Evolutionary conservation across 2,329 filamentous ascomycete species (phyloP).

Genomic region (Tolypocladium ovalisporum): DNA sequence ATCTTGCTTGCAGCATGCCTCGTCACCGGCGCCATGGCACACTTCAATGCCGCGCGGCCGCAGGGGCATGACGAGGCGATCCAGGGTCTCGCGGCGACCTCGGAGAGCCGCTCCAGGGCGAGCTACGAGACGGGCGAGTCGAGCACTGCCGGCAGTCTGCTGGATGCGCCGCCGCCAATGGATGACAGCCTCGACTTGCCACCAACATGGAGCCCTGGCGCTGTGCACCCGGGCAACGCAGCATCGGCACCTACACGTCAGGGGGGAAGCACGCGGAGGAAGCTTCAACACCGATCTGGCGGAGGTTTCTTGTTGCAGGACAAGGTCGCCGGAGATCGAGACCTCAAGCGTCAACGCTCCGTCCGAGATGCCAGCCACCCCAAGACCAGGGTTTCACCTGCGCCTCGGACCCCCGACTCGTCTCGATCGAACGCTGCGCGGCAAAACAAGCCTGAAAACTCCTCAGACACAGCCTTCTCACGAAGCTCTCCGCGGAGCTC

Average conservation of each 20-base stretch:
- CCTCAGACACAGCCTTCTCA: background rate
- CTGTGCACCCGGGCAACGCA: background rate
- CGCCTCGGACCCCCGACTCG: conserved; percentile 1
- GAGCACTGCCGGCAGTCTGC: conserved; percentile 15
- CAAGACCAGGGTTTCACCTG: conserved; percentile 9
- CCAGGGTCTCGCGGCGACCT: conserved; percentile 4
- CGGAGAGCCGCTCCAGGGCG: conserved; percentile 4
- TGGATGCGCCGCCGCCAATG: background rate
- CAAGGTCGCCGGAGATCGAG: conserved; percentile 21
- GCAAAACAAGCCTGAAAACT: background rate
- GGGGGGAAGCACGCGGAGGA: conserved; percentile 16
- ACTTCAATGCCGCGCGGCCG: conserved; percentile 8
- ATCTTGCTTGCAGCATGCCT: conserved; percentile 7
- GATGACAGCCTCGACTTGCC: background rate
- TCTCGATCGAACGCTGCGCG: background rate
- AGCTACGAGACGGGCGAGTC: conserved; percentile 35
- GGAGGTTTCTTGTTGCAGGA: conserved; percentile 42
- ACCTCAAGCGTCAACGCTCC: conserved; percentile 17
- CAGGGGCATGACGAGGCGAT: conserved; percentile 2
- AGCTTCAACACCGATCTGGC: conserved; percentile 31
- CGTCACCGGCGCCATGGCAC: conserved; percentile 9
- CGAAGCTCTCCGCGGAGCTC: background rate
- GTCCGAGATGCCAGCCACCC: conserved; percentile 11
- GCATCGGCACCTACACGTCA: conserved; percentile 10
- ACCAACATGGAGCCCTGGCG: background rate